Conservation (phyloP, 129 eudicot species). For the Saposhnikovia divaricata region DNA sequence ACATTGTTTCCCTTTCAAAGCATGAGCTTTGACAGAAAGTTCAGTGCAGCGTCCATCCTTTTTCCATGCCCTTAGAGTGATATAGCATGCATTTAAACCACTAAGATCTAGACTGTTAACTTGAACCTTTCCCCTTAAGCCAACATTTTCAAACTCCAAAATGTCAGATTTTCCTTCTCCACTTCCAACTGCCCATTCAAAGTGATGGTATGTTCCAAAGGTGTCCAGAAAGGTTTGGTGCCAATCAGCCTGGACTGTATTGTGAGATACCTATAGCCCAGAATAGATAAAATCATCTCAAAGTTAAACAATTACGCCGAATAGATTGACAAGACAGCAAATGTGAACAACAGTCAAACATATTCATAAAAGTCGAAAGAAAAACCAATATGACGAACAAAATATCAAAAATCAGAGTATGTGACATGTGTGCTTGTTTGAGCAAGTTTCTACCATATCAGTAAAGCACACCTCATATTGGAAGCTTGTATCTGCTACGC, state of each 20-base stretch:
- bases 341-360: conserved; percentile 1
- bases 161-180: conserved; percentile 95
- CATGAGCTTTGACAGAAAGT: conserved; percentile 90
- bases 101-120: conserved; percentile 69
- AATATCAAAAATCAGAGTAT: neutral
- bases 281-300: conserved; percentile 10
- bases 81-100: conserved; percentile 71
- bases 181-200: conserved; percentile 93
- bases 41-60: conserved; percentile 75
- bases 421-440: conserved; percentile 2
- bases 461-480: conserved; percentile 66
- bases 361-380: neutral
- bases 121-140: conserved; percentile 65
- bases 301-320: neutral
- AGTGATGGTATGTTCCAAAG: conserved; percentile 75
- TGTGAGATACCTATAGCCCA: conserved; percentile 56
- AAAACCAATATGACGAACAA: neutral
- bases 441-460: neutral
- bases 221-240: conserved; percentile 67
- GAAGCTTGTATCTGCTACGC: conserved; percentile 85
- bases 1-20: conserved; percentile 80
- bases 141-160: conserved; percentile 81
- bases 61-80: conserved; percentile 95
- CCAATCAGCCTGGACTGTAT: conserved; percentile 85
- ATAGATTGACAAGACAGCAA: neutral